Evolutionary conservation across 2,329 filamentous ascomycete species (phyloP), one percentile per base, ranked within the genome.

Genomic region (Leptodontidium sp.): DNA sequence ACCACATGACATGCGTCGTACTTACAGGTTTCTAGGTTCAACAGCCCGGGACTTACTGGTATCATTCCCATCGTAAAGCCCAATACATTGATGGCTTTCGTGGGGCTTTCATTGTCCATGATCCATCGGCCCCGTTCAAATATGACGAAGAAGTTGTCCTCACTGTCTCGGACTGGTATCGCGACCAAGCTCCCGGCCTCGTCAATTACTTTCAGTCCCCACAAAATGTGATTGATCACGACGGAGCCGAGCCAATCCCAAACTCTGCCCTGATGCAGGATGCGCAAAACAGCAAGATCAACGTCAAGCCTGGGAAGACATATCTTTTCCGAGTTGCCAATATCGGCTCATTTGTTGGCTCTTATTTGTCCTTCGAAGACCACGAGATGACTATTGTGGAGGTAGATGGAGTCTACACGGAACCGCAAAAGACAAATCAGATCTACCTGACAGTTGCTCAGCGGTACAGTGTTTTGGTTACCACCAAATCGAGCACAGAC

Each of bases 131-230:
- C 35, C 87, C 86, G 0, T 88, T 86, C 73, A 75, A 84, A 40
- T 89, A 86, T 67, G 87, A 90, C 53, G 84, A 88, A 61, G 87
- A 91, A 75, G 77, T 87, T 21, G 81, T 87, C 1, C 70, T 91
- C 24, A 86, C 84, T 1, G 73, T 90, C 29, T 84, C 84, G 6
- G 86, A 88, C 71, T 88, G 86, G 86, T 87, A 87, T 71, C 84
- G 86, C 67, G 76, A 81, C 29, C 77, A 85, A 72, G 58, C 64
- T 9, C 65, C 71, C 9, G 32, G 53, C 12, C 45, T 73, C 11
- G 53, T 73, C 21, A 63, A 71, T 21, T 61, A 67, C 14, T 70
- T 63, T 50, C 64, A 63, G 14, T 70, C 77, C 80, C 82, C 89
- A 32, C 68, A 29, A 35, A 70, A 71, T 52, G 40, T 58, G 12